A percentile compares a stretch with the other conserved stretches of the same genome.
Conservation (phyloP, 805 yeast genomes). For the Candida xyloterini region DNA sequence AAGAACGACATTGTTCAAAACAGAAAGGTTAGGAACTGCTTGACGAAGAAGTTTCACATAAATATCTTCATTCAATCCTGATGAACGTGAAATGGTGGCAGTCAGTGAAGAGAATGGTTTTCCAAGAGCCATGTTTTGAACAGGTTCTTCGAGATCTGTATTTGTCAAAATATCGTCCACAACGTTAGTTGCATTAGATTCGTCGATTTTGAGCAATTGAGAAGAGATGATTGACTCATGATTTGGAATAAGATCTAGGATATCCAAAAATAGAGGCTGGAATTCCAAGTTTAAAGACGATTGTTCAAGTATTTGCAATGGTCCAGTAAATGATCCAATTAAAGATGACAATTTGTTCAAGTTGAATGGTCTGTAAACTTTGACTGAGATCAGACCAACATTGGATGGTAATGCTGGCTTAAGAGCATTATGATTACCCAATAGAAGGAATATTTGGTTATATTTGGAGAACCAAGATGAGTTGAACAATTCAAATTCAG, state of each 20-base stretch:
- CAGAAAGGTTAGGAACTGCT: slow-evolving; percentile 45
- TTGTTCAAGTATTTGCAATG: slow-evolving; percentile 66
- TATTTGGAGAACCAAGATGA: slow-evolving; percentile 25
- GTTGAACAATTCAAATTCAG: slow-evolving; percentile 38
- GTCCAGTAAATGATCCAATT: slow-evolving; percentile 52
- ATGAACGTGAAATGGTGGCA: slow-evolving; percentile 11
- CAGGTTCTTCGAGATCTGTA: slow-evolving; percentile 49
- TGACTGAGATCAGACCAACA: slow-evolving; percentile 52
- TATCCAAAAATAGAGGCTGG: slow-evolving; percentile 60
- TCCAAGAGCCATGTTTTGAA: slow-evolving; percentile 65
- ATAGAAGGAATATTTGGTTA: slow-evolving; percentile 49
- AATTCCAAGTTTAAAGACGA: slow-evolving; percentile 39
- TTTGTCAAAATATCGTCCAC: slow-evolving; percentile 51
- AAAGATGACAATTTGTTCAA: slow-evolving; percentile 45
- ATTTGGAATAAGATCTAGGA: slow-evolving; percentile 54
- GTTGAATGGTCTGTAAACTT: slow-evolving; percentile 73
- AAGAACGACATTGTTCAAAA: slow-evolving; percentile 56
- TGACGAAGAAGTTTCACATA: slow-evolving; percentile 74
- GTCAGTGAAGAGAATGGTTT: slow-evolving; percentile 28
- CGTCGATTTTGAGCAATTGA: slow-evolving; percentile 45
- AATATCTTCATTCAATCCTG: slow-evolving; percentile 42
- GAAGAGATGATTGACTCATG: slow-evolving; percentile 54
- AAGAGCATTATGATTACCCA: slow-evolving; percentile 49
- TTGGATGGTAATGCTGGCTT: slow-evolving; percentile 12
- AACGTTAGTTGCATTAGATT: slow-evolving; percentile 39